A percentile compares a stretch with the other conserved stretches of the same genome.
These are phyloP conservation scores for Jaapia argillacea DNA, from an alignment of 768 basidiomycete genomes.

Conservation along the genomic window DNA sequence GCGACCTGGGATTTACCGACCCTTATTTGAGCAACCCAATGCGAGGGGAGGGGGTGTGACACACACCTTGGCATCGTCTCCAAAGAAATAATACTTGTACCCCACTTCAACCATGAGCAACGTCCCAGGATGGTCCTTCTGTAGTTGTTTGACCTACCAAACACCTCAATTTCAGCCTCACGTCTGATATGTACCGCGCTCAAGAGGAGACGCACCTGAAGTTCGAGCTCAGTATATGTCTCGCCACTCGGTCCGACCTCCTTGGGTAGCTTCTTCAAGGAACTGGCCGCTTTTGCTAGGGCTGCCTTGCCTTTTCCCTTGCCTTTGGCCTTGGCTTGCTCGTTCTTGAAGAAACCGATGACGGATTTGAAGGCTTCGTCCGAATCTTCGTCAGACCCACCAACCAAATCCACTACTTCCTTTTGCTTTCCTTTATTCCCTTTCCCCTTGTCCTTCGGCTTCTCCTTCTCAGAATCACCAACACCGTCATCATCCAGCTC, in stretches of 20 bases:
- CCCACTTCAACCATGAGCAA: constrained; percentile 77
- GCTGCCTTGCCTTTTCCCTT: constrained; percentile 15
- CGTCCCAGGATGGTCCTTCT: constrained; percentile 53
- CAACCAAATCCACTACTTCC: constrained; percentile 6
- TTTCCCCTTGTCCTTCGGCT: neutral
- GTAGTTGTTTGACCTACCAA: constrained; percentile 45
- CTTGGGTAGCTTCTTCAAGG: constrained; percentile 24
- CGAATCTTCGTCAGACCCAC: constrained; percentile 28
- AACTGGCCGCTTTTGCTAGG: constrained; percentile 13
- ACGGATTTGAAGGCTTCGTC: constrained; percentile 38
- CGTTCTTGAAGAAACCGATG: constrained; percentile 30
- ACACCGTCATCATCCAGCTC: neutral
- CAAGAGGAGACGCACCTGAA: constrained; percentile 36
- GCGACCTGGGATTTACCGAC: constrained; percentile 39
- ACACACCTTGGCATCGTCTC: constrained; percentile 71
- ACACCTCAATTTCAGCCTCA: neutral
- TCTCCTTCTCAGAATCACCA: neutral
- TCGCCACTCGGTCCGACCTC: constrained; percentile 61
- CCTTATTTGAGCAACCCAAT: neutral
- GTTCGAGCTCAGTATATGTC: constrained; percentile 68
- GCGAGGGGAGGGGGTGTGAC: neutral
- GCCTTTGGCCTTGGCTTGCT: constrained; percentile 27
- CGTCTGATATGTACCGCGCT: neutral
- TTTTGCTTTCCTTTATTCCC: neutral
- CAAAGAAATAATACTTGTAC: constrained; percentile 79